phyloP scores from a whole-genome alignment of 2,329 filamentous ascomycete genomes.

The Stachybotrys echinatus region DNA sequence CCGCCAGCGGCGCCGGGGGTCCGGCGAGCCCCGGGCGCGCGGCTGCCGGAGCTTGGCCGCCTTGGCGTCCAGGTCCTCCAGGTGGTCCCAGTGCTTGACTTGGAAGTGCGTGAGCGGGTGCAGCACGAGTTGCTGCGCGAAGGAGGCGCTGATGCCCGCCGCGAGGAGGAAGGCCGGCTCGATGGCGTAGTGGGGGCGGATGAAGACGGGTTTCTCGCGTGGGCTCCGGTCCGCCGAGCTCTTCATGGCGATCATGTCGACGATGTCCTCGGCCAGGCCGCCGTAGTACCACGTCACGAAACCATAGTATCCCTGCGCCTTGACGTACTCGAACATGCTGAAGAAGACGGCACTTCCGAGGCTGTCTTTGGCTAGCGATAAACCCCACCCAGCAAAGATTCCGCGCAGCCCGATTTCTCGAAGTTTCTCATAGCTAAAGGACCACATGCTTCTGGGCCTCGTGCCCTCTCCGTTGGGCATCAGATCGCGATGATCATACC shows the following conservation, averaged over 20 bases:
- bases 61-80: conserved; percentile 66
- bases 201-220: conserved; percentile 38
- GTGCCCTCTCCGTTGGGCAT: conserved; percentile 34
- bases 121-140: conserved; percentile 64
- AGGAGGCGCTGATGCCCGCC: conserved; percentile 63
- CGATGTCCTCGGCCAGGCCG: conserved; percentile 44
- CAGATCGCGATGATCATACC: conserved; percentile 57
- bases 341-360: conserved; percentile 69
- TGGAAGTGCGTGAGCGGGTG: conserved; percentile 69
- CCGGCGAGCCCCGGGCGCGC: conserved; percentile 17
- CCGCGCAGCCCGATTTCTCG: conserved; percentile 67
- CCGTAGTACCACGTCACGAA: conserved; percentile 70
- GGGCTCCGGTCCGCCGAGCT: conserved; percentile 25
- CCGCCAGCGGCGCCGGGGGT: conserved; percentile 34
- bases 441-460: conserved; percentile 63
- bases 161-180: conserved; percentile 68
- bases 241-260: conserved; percentile 43
- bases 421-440: conserved; percentile 58
- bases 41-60: conserved; percentile 36
- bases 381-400: conserved; percentile 67
- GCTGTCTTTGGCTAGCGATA: conserved; percentile 65
- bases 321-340: conserved; percentile 69
- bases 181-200: conserved; percentile 69
- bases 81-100: conserved; percentile 65
- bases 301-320: conserved; percentile 64